A percentile compares a stretch with the other conserved stretches of the same genome.
Conservation (phyloP, 2,329 filamentous ascomycete species). For the Periconia sp. region DNA sequence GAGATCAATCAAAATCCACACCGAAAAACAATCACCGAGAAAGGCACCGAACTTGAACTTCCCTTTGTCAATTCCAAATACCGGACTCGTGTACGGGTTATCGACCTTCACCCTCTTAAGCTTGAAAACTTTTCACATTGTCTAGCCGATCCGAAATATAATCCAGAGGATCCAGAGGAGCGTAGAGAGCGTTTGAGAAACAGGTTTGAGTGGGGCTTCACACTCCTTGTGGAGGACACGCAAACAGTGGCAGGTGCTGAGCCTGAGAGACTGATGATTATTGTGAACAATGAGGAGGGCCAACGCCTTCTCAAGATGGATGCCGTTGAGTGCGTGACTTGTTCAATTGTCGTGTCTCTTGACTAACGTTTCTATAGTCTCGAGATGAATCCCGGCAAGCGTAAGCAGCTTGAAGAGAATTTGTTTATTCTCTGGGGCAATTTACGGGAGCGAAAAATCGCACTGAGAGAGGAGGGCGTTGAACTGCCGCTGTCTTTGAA, state of each 20-base stretch:
- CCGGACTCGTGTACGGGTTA: slow-evolving; percentile 72
- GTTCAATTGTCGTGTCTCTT: background rate
- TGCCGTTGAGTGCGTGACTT: slow-evolving; percentile 58
- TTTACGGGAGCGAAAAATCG: slow-evolving; percentile 63
- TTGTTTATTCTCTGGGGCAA: slow-evolving; percentile 87
- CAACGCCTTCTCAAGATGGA: slow-evolving; percentile 63
- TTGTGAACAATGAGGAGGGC: slow-evolving; percentile 67
- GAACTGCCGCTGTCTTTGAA: slow-evolving; percentile 31
- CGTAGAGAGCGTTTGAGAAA: slow-evolving; percentile 51
- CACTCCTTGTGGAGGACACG: slow-evolving; percentile 77
- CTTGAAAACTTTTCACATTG: slow-evolving; percentile 72
- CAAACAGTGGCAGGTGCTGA: slow-evolving; percentile 34
- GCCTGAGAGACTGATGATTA: slow-evolving; percentile 63
- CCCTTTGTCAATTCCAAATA: slow-evolving; percentile 80
- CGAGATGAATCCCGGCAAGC: slow-evolving; percentile 52
- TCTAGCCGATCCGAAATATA: slow-evolving; percentile 45
- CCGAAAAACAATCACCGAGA: slow-evolving; percentile 42
- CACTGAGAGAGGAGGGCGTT: slow-evolving; percentile 58
- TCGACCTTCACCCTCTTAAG: slow-evolving; percentile 76
- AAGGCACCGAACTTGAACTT: slow-evolving; percentile 54
- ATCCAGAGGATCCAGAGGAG: slow-evolving; percentile 19
- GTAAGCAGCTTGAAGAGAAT: slow-evolving; percentile 68
- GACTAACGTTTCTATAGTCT: slow-evolving; percentile 58
- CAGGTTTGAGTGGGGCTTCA: slow-evolving; percentile 84
- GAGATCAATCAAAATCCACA: slow-evolving; percentile 57